Evolutionary conservation across 208 protist species (phyloP), one percentile per base, ranked within the genome.

Genomic region (Herpetomonas muscarum): DNA sequence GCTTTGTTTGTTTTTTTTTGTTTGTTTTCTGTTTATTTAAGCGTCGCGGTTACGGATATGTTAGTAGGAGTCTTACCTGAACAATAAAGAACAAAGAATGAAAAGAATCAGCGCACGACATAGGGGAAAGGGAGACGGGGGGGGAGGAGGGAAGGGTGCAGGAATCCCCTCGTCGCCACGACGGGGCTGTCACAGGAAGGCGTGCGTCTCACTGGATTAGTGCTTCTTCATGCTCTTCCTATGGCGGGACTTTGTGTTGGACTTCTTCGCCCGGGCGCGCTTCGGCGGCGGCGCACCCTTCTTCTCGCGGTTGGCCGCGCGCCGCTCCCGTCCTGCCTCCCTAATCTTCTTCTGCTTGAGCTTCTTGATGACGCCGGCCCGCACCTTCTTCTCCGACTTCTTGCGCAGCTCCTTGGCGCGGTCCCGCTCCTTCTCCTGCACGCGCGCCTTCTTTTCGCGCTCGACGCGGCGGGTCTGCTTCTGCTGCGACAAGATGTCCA

Each of bases 291-390:
- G 26, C 10, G 74, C 61, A 12, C 83, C 83, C 48, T 79, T 89
- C 59, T 82, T 75, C 58, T 64, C 78, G 4, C 85, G 73, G n/a
- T 76, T 61, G n/a, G 60, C 81, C 3, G 79, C 78, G 22, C 88
- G 85, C 36, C 60, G 57, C 70, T 82, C 81, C 61, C 79, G 80
- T 0, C 67, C 53, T 2, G 88, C 78, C 22, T 85, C 76, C 25
- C 88, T 65, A 1, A 95, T 65, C 76, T 90, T 92, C 25, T 72
- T 71, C 72, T 88, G 81, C 70, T 95, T 95, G 24, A 92, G 67
- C 63, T 95, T 92, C 70, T 92, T 92, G 32, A 95, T 69, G 0
- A 79, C 70, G 21, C 85, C 85, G 1, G 80, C 83, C 56, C 91
- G 64, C 1, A 95, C 44, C 69, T 87, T 88, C 70, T 92, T 85